Evolutionary conservation across 257 asterid species (phyloP).

Genomic region (Linaria vulgaris): DNA sequence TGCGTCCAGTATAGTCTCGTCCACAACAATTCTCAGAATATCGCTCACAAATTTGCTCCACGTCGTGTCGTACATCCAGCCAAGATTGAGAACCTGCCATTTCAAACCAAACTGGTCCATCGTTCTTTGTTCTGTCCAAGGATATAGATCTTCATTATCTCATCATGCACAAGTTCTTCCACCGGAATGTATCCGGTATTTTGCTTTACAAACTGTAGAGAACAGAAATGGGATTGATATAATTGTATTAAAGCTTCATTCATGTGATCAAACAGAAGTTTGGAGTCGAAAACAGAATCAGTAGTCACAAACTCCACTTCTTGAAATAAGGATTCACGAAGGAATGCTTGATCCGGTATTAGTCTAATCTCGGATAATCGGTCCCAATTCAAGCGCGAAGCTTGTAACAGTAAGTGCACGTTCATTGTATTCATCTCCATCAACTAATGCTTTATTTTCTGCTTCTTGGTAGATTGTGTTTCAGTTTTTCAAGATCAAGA

Average conservation of each 20-base stretch:
- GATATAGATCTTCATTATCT: constrained; percentile 49
- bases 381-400: constrained; percentile 50
- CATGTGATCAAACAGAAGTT: constrained; percentile 73
- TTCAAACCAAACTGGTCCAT: constrained; percentile 48
- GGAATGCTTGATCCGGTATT: constrained; percentile 34
- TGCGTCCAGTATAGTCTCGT: constrained; percentile 51
- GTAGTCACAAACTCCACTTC: constrained; percentile 43
- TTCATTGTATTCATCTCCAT: constrained; percentile 44
- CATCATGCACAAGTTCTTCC: constrained; percentile 50
- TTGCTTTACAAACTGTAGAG: constrained; percentile 35
- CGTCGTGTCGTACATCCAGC: constrained; percentile 49
- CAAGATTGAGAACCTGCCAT: constrained; percentile 52
- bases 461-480: constrained; percentile 24
- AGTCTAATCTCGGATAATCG: constrained; percentile 35
- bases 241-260: constrained; percentile 56
- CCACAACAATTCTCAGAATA: constrained; percentile 59
- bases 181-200: too few species aligned
- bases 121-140: constrained; percentile 36
- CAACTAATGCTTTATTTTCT: constrained; percentile 31
- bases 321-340: constrained; percentile 40
- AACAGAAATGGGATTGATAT: constrained; percentile 35
- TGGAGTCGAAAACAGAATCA: constrained; percentile 44
- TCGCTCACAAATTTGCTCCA: constrained; percentile 45
- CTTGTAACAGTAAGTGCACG: constrained; percentile 50
- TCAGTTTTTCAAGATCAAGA: constrained; percentile 51